Evolutionary conservation across 148 eudicot genomes (phyloP), one percentile per base, ranked within the genome.

Genomic region (Mesembryanthemum crystallinum): DNA sequence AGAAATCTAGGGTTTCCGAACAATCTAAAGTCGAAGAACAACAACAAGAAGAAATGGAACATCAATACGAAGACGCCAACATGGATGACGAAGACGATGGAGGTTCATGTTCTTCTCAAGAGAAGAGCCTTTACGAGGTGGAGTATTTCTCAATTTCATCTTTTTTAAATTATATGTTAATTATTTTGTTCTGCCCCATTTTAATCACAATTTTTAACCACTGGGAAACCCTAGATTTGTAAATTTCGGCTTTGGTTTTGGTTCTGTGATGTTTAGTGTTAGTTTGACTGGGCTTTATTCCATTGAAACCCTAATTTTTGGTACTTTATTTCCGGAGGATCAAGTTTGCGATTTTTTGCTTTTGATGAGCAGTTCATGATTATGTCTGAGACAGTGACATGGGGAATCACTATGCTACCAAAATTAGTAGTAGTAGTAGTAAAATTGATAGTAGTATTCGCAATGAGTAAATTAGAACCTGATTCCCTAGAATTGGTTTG

Each of bases 91-190:
- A 24, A 20, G 83, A 76, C 6, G 62, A 57, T 52, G 76, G 52
- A 7, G 78, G 18, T 11, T 54, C 58, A 1, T 3, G 24, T 78
- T 83, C 82, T 73, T 78, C 80, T 4, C 39, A 72, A 3, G 77
- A 76, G 12, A 86, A 87, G 67, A 86, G 86, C 82, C 87, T 92
- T 63, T 92, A 90, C 45, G 93, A 90, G 93, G 97, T 90, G 39
- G 39, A 60, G 27, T 37, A 37, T 25, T 1, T 10, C 8, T 14
- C 18, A 32, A 4, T 54, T 63, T 14, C 14, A 43, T 27, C n/a
- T 7, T 45, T 47, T 60, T 14, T 69, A 27, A 49, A n/a, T n/a
- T n/a, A n/a, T n/a, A n/a, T n/a, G n/a, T n/a, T n/a, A n/a, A n/a
- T n/a, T n/a, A n/a, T n/a, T n/a, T n/a, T n/a, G n/a, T n/a, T n/a